phyloP scores from a whole-genome alignment of 2,329 filamentous ascomycete genomes.

The Harringtonia lauricola region DNA sequence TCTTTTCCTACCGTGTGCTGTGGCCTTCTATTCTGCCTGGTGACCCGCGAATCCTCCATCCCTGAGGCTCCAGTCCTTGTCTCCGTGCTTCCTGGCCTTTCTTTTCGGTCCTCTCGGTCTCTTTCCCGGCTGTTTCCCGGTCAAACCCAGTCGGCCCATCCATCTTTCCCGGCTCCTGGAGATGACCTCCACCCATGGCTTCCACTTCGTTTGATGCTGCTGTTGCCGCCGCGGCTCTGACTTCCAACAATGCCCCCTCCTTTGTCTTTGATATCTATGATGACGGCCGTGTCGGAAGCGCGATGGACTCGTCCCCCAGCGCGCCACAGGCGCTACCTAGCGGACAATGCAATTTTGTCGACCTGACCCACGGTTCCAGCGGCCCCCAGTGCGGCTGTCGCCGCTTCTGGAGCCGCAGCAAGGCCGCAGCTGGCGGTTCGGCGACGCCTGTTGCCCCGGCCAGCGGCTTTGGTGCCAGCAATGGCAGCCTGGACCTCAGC shows the following conservation, averaged over 20 bases:
- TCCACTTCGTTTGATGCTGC: slow-evolving; percentile 35
- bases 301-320: not conserved
- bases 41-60: too few species aligned
- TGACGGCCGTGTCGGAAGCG: slow-evolving; percentile 22
- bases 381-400: slow-evolving; percentile 47
- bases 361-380: slow-evolving; percentile 38
- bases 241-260: slow-evolving; percentile 20
- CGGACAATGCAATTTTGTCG: slow-evolving; percentile 47
- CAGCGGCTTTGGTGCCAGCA: slow-evolving; percentile 13
- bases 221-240: slow-evolving; percentile 19
- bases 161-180: slow-evolving; percentile 1
- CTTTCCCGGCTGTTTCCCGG: too few species aligned
- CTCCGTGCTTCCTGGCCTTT: too few species aligned
- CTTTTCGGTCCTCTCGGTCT: too few species aligned
- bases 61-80: too few species aligned
- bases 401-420: slow-evolving; percentile 44
- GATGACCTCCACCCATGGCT: slow-evolving; percentile 34
- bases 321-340: slow-evolving; percentile 29
- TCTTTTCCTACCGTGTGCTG: too few species aligned
- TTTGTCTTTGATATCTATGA: slow-evolving; percentile 44
- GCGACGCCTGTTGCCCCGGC: slow-evolving; percentile 1
- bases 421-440: slow-evolving; percentile 14
- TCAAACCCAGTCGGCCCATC: not conserved
- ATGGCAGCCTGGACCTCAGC: slow-evolving; percentile 16
- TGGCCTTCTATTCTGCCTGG: too few species aligned